These are phyloP conservation scores for Mortierella sp. DNA, from an alignment of 371 early-diverging fungal species.

Conservation along the genomic window DNA sequence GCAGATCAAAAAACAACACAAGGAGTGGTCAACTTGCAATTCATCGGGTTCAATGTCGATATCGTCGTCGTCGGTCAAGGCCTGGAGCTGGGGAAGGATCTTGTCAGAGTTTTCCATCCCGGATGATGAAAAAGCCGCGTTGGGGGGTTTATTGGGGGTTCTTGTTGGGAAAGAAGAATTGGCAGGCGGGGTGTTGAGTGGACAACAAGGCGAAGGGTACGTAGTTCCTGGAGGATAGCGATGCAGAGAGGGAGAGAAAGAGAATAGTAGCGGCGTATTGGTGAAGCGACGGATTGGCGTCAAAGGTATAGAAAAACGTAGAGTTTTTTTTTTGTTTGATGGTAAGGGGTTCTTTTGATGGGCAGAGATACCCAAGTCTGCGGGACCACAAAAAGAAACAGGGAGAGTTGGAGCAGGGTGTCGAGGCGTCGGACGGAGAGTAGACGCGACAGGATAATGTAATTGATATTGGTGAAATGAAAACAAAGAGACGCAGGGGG, in stretches of 20 bases:
- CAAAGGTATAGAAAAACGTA: too few species aligned
- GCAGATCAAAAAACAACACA: too few species aligned
- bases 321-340: not conserved
- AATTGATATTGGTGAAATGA: not conserved
- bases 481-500: slow-evolving; percentile 7
- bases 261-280: too few species aligned
- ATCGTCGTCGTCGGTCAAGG: slow-evolving; percentile 23
- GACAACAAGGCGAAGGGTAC: too few species aligned
- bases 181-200: not conserved
- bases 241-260: too few species aligned
- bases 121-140: not conserved
- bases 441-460: not conserved
- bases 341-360: not conserved
- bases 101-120: slow-evolving; percentile 29
- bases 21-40: slow-evolving; percentile 28
- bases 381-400: not conserved
- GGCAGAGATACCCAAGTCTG: not conserved
- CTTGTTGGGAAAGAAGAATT: not conserved
- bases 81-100: slow-evolving; percentile 14
- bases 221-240: too few species aligned
- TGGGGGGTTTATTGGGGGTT: not conserved
- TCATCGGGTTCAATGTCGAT: slow-evolving; percentile 28
- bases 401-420: not conserved
- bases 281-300: too few species aligned
- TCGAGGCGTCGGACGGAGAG: not conserved